Evolutionary conservation across 352 stramenopile species (phyloP).

Genomic region (Globisporangium abappressorium): DNA sequence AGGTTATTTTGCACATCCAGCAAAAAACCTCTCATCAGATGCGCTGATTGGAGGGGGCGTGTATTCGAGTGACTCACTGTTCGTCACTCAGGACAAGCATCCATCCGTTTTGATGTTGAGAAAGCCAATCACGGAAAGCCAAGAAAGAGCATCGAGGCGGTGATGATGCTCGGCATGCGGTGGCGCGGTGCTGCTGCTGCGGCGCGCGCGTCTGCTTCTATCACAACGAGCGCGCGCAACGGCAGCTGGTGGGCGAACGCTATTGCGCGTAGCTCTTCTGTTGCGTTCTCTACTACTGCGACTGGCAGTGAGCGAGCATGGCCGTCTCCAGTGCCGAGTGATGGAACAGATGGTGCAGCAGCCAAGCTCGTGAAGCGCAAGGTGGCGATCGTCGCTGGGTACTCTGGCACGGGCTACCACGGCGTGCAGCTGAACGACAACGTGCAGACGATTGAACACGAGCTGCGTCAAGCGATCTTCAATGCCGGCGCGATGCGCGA

Average conservation of each 20-base stretch:
- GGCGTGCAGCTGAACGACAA: conserved; percentile 77
- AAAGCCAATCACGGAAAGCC: conserved; percentile 3
- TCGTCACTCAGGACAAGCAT: not conserved
- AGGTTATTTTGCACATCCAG: not conserved
- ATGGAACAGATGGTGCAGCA: not conserved
- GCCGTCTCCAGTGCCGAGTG: not conserved
- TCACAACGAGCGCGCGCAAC: not conserved
- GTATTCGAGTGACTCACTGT: not conserved
- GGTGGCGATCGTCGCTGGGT: conserved; percentile 82
- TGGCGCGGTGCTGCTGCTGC: not conserved
- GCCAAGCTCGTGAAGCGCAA: conserved; percentile 74
- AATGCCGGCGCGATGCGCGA: conserved; percentile 79
- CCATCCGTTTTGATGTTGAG: not conserved
- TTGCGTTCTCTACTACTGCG: not conserved
- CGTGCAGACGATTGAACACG: conserved; percentile 83
- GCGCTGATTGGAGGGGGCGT: not conserved
- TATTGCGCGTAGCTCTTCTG: not conserved
- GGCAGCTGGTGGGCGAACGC: not conserved
- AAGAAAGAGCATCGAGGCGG: too few relatives aligned
- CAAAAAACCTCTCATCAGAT: not conserved
- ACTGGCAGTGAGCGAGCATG: not conserved
- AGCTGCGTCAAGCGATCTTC: conserved; percentile 77
- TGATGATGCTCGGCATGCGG: conserved; percentile 9
- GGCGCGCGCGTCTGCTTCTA: conserved; percentile 2
- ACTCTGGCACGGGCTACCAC: conserved; percentile 78